phyloP scores from a whole-genome alignment of 2,329 filamentous ascomycete genomes.

The Daldinia eschscholtzii region DNA sequence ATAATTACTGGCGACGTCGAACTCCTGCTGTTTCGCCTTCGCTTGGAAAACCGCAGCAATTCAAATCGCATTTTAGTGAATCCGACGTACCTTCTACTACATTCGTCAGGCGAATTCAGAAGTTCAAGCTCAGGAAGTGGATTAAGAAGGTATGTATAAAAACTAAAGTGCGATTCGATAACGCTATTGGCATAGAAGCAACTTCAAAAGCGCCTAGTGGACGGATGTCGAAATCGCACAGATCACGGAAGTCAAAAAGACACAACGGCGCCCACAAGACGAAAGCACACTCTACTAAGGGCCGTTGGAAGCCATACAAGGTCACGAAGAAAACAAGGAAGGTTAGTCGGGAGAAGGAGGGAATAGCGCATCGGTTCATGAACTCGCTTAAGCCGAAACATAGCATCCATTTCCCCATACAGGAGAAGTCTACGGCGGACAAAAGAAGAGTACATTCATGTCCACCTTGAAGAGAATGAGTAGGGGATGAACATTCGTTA shows the following conservation, averaged over 20 bases:
- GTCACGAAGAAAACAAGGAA: not conserved
- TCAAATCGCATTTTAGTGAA: constrained; percentile 10
- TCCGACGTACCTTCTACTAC: constrained; percentile 35
- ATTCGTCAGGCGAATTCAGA: constrained; percentile 39
- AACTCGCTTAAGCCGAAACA: constrained; percentile 32
- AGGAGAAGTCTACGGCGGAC: constrained; percentile 4
- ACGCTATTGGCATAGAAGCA: constrained; percentile 27
- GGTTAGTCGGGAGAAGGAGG: constrained; percentile 1
- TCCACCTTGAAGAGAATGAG: constrained; percentile 18
- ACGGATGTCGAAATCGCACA: constrained; percentile 24
- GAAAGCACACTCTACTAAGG: constrained; percentile 21
- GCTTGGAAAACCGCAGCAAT: constrained; percentile 4
- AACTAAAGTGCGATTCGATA: constrained; percentile 44
- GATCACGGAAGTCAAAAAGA: constrained; percentile 27
- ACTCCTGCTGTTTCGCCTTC: not conserved
- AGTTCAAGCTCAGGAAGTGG: constrained; percentile 45
- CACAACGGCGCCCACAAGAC: not conserved
- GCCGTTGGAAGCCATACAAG: constrained; percentile 14
- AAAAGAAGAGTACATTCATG: constrained; percentile 39
- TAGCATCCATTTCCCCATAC: constrained; percentile 34
- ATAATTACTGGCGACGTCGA: not conserved
- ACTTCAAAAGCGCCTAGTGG: not conserved
- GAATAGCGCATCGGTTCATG: constrained; percentile 27
- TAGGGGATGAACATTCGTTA: not conserved
- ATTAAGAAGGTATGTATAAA: constrained; percentile 43